Evolutionary conservation across 768 basidiomycete species (phyloP).

Genomic region (Hypholoma sublateritium): DNA sequence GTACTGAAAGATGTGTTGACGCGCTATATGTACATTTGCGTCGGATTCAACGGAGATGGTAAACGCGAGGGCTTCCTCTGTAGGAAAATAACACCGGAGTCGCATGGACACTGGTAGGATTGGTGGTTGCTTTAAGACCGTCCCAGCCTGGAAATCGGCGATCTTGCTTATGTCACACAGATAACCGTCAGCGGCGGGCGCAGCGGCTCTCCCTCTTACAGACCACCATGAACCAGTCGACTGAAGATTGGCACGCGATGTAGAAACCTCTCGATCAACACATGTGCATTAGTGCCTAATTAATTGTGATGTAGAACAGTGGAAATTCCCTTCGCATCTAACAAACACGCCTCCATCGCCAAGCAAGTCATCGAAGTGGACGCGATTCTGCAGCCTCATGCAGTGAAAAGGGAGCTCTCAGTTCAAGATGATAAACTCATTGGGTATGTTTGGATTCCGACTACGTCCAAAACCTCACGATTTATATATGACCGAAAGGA

Average conservation of each 20-base stretch:
- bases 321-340: constrained; percentile 74
- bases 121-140: too few relatives aligned
- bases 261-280: constrained; percentile 25
- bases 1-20: too few relatives aligned
- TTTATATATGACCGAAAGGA: constrained; percentile 37
- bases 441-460: constrained; percentile 54
- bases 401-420: constrained; percentile 70
- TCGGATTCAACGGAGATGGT: too few relatives aligned
- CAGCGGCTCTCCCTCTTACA: not conserved
- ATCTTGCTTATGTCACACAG: not conserved
- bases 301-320: constrained; percentile 38
- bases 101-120: too few relatives aligned
- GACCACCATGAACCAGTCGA: constrained; percentile 10
- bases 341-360: constrained; percentile 77
- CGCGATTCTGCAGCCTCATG: constrained; percentile 76
- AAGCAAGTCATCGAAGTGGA: constrained; percentile 87
- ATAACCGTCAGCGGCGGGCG: not conserved
- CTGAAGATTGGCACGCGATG: constrained; percentile 53
- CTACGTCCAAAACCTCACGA: not conserved
- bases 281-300: not conserved
- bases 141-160: too few relatives aligned
- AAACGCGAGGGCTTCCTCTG: too few relatives aligned
- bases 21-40: too few relatives aligned
- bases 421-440: constrained; percentile 70
- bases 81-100: too few relatives aligned